Evolutionary conservation across 1,139 yeast species (phyloP).

Genomic region (Kluyveromyces sp.): DNA sequence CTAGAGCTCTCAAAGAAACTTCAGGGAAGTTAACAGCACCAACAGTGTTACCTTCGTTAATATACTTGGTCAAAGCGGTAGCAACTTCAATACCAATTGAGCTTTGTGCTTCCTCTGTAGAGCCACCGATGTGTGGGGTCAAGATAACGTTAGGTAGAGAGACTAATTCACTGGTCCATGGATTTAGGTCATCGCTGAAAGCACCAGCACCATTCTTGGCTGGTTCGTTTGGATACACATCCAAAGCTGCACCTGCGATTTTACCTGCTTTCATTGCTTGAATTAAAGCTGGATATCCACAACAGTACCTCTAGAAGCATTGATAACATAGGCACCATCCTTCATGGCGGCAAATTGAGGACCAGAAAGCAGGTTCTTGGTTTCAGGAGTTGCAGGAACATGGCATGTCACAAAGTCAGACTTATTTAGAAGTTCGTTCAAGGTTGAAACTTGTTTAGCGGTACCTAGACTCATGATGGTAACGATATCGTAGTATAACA

Average conservation of each 20-base stretch:
- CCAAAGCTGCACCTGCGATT: conserved; percentile 95
- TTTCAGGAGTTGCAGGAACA: conserved; percentile 92
- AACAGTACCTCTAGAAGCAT: conserved; percentile 97
- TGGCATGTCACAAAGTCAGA: conserved; percentile 91
- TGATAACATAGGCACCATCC: conserved; percentile 88
- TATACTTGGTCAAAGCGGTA: conserved; percentile 75
- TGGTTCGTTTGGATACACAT: conserved; percentile 96
- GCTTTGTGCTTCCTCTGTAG: conserved; percentile 97
- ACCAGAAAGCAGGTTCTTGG: conserved; percentile 80
- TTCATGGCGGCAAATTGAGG: conserved; percentile 96
- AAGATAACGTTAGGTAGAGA: conserved; percentile 81
- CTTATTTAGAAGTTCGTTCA: conserved; percentile 69
- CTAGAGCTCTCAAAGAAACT: conserved; percentile 82
- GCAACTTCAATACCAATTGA: conserved; percentile 97
- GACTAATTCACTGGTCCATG: conserved; percentile 78
- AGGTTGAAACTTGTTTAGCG: conserved; percentile 82
- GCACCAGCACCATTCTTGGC: conserved; percentile 88
- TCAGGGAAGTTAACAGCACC: conserved; percentile 99
- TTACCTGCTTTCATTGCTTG: conserved; percentile 89
- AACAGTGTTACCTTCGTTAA: conserved; percentile 91
- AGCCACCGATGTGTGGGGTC: conserved; percentile 98
- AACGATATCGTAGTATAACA: conserved; percentile 80
- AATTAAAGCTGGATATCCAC: conserved; percentile 87
- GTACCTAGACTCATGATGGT: conserved; percentile 97
- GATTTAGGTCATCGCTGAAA: conserved; percentile 64